A percentile compares a stretch with the other conserved stretches of the same genome.
Evolutionary conservation across 768 basidiomycete species (phyloP).

Genomic region (Lepiota subincarnata): DNA sequence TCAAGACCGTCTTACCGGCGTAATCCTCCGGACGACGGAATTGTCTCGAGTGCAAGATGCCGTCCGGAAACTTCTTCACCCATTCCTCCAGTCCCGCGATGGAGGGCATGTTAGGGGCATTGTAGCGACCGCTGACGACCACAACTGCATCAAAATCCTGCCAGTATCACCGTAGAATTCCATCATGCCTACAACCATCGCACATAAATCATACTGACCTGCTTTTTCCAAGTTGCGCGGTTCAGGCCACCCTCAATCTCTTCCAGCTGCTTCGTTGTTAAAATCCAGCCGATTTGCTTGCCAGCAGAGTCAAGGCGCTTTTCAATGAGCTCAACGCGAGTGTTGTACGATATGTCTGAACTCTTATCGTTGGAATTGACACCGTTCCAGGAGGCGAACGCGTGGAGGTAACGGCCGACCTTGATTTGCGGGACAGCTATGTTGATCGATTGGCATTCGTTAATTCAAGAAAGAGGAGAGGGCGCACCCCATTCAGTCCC

Average conservation of each 20-base stretch:
- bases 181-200: not conserved
- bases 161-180: constrained; percentile 10
- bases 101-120: constrained; percentile 29
- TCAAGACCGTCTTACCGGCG: constrained; percentile 33
- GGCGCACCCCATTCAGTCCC: constrained; percentile 30
- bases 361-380: constrained; percentile 41
- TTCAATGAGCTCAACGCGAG: constrained; percentile 42
- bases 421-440: constrained; percentile 33
- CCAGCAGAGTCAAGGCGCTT: constrained; percentile 30
- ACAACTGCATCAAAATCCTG: constrained; percentile 34
- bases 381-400: constrained; percentile 37
- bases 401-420: constrained; percentile 33
- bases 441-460: not conserved
- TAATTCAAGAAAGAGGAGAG: not conserved
- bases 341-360: constrained; percentile 37
- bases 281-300: constrained; percentile 29
- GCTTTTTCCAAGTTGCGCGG: constrained; percentile 33
- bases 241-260: constrained; percentile 14
- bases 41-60: constrained; percentile 35
- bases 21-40: constrained; percentile 37
- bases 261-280: constrained; percentile 30
- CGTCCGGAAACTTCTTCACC: constrained; percentile 29
- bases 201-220: constrained; percentile 21
- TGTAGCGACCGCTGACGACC: constrained; percentile 30
- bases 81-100: constrained; percentile 32